Base-by-base conservation (phyloP, 768 basidiomycete species). In the Suillus subluteus region DNA sequence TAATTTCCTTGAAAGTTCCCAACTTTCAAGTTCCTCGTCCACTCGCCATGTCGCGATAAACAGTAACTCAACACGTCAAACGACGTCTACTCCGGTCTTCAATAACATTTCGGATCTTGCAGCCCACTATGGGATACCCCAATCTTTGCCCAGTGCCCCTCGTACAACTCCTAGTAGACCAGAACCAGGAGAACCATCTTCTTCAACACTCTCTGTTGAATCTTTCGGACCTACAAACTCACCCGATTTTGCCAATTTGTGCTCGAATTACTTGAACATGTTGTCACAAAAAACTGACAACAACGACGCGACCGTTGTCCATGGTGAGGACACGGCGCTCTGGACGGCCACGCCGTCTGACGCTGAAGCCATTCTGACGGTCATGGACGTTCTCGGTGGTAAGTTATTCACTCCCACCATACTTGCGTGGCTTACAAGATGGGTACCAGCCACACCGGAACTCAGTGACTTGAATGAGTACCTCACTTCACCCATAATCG, bases 51-150 rank as follows among this genome's bases (percentile, higher is more conserved):
- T 72, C 74, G 74, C 84, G 74, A 72, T 92, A 87, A 89, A 80
- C 79, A 75, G 77, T 35, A 73, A 76, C 66, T 76, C 79, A 72
- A 75, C 79, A 76, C 88, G 89, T 91, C 90, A 81, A 78, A 80
- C 87, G 89, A 90, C 91, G 81, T 85, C 85, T 48, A 82, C 81
- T 65, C 82, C 82, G 80, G 85, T 91, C 71, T 91, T 91, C 73
- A 78, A 81, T 72, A 85, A 86, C 76, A 79, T 88, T 63, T 84
- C 85, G 79, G 91, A 90, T 80, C 81, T 91, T 65, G 88, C 90
- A 72, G 82, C 87, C 73, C 91, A 91, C 66, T 88, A 92, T 91
- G 91, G 91, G 79, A 87, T 92, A 75, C 91, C 91, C 67, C 85
- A 87, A 70, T 84, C 82, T 68, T 78, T 93, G 58, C 91, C 91